phyloP scores from a whole-genome alignment of 495 filamentous ascomycete genomes.

The Astrocystis sublimbata region DNA sequence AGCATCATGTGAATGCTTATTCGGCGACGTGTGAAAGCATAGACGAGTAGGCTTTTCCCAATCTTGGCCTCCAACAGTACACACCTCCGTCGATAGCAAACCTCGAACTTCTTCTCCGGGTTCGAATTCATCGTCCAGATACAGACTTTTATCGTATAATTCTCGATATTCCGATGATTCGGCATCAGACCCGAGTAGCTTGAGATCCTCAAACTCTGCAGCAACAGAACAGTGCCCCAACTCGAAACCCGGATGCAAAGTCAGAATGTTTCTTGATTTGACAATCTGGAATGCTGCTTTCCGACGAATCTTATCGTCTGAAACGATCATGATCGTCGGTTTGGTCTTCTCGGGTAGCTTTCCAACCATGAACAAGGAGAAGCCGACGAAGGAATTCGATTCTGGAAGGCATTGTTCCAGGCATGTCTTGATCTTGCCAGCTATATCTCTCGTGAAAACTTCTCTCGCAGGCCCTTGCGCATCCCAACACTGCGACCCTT shows the following conservation, averaged over 20 bases:
- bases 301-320: slow-evolving; percentile 7
- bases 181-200: slow-evolving; percentile 13
- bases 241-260: slow-evolving; percentile 7
- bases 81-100: slow-evolving; percentile 10
- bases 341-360: slow-evolving; percentile 16
- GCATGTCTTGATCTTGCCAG: slow-evolving; percentile 7
- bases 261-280: slow-evolving; percentile 2
- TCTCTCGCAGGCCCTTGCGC: slow-evolving; percentile 9
- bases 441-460: slow-evolving; percentile 4
- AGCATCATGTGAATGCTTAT: neutral
- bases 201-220: slow-evolving; percentile 15
- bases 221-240: slow-evolving; percentile 11
- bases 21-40: slow-evolving; percentile 6
- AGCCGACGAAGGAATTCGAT: slow-evolving; percentile 15
- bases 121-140: slow-evolving; percentile 18
- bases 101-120: neutral
- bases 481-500: slow-evolving; percentile 16
- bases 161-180: neutral
- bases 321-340: slow-evolving; percentile 13
- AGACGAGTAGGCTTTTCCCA: neutral
- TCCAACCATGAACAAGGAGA: slow-evolving; percentile 17
- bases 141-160: neutral
- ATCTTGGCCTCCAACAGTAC: neutral
- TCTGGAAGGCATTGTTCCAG: slow-evolving; percentile 11
- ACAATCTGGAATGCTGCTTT: slow-evolving; percentile 11